A percentile compares a stretch with the other conserved stretches of the same genome.
phyloP scores from a whole-genome alignment of 2,329 filamentous ascomycete species.

The Akanthomyces muscarius region DNA sequence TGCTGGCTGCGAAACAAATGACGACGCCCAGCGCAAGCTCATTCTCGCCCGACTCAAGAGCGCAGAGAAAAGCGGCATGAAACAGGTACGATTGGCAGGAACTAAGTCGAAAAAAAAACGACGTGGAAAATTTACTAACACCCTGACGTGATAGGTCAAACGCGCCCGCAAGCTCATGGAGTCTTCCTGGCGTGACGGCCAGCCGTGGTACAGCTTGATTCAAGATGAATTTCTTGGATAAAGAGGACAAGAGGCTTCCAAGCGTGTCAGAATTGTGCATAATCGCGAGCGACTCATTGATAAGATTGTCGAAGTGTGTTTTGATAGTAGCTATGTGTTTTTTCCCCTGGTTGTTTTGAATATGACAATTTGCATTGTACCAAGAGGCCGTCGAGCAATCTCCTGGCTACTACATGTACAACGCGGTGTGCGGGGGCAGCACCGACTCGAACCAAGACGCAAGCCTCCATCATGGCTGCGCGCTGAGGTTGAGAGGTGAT shows the following conservation, averaged over 20 bases:
- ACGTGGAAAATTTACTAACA: neutral
- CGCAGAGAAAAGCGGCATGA: conserved; percentile 71
- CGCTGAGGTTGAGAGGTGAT: neutral
- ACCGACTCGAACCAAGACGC: neutral
- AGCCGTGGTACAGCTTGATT: conserved; percentile 65
- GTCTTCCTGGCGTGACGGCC: conserved; percentile 63
- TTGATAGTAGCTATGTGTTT: conserved; percentile 10
- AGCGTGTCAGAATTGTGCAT: neutral
- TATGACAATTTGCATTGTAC: conserved; percentile 7
- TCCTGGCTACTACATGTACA: conserved; percentile 1
- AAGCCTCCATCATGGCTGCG: neutral
- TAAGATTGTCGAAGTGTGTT: conserved; percentile 11
- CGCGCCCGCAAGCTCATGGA: conserved; percentile 63
- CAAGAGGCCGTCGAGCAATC: neutral
- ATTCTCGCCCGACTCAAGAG: conserved; percentile 63
- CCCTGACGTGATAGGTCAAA: conserved; percentile 40
- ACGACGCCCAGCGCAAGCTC: conserved; percentile 50
- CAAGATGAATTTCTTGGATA: conserved; percentile 66
- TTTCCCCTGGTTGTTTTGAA: neutral
- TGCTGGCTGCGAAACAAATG: conserved; percentile 68
- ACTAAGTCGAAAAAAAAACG: neutral
- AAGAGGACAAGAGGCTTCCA: conserved; percentile 20
- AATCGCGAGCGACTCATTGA: neutral
- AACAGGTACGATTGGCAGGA: conserved; percentile 52
- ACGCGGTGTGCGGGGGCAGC: neutral